Percentiles rank a stretch among this genome's conserved stretches.
These are phyloP conservation scores for Trichoderma endophyticum DNA, from an alignment of 2,329 filamentous ascomycete species.

Conservation along the genomic window DNA sequence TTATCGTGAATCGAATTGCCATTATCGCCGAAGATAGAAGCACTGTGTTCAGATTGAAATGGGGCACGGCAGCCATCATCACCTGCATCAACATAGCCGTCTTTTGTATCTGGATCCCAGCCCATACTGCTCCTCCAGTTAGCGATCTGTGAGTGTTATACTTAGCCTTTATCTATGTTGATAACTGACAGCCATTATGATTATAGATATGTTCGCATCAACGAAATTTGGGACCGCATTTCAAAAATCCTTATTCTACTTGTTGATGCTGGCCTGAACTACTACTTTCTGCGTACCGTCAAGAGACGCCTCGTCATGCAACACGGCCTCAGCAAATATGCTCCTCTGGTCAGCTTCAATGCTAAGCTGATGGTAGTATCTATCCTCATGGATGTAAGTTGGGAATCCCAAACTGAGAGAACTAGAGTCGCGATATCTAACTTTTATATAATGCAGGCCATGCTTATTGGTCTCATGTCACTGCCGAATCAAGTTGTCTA, in stretches of 20 bases:
- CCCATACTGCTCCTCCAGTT: constrained; percentile 30
- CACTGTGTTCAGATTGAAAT: constrained; percentile 39
- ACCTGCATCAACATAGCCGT: constrained; percentile 51
- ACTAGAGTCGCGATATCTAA: neutral
- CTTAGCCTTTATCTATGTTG: neutral
- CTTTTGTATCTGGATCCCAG: constrained; percentile 53
- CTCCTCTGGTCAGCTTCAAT: constrained; percentile 48
- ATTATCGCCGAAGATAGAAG: constrained; percentile 39
- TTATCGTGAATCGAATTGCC: constrained; percentile 43
- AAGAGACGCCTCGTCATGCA: constrained; percentile 43
- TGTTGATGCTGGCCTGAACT: constrained; percentile 50
- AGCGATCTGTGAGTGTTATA: neutral
- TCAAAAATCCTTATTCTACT: constrained; percentile 51
- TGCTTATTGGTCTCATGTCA: constrained; percentile 15
- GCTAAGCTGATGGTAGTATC: constrained; percentile 48
- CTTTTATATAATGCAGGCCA: neutral
- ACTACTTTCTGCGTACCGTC: constrained; percentile 48
- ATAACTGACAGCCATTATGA: neutral
- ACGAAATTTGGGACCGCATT: constrained; percentile 50
- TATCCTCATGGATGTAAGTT: constrained; percentile 45
- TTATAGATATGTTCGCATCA: constrained; percentile 39
- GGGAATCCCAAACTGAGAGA: neutral
- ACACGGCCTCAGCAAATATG: constrained; percentile 48
- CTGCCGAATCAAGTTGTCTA: constrained; percentile 34
- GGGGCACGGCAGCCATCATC: constrained; percentile 43